These are phyloP conservation scores for Athelia psychrophila DNA, from an alignment of 1,284 basidiomycete genomes.

Conservation along the genomic window DNA sequence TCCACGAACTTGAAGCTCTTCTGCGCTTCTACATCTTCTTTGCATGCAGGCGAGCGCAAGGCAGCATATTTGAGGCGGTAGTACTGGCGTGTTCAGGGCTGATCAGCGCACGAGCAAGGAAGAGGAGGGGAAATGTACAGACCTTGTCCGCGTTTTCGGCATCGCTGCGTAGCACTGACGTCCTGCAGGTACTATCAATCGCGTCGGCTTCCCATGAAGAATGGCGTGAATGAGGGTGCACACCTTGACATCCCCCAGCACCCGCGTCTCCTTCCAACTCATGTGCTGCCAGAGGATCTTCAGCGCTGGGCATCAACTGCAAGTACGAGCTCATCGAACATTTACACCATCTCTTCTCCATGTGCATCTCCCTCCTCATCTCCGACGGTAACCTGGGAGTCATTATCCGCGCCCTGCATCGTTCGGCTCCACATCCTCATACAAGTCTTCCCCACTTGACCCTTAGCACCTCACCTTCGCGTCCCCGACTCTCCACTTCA, in stretches of 20 bases:
- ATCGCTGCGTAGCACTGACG: conserved; percentile 57
- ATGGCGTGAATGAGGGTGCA: no score
- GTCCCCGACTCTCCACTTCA: background rate
- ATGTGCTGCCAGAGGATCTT: background rate
- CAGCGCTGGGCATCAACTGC: no score
- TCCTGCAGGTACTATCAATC: conserved; percentile 41
- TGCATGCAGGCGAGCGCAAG: conserved; percentile 31
- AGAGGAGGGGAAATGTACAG: conserved; percentile 1
- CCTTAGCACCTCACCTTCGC: background rate
- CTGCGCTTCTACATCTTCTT: conserved; percentile 32
- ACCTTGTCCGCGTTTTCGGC: conserved; percentile 54
- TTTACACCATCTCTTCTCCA: background rate
- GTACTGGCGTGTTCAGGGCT: conserved; percentile 28
- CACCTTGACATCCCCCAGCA: background rate
- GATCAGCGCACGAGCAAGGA: background rate
- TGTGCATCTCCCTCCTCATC: no score
- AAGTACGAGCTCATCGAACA: no score
- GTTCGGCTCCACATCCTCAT: background rate
- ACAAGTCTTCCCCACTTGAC: background rate
- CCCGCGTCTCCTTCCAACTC: background rate
- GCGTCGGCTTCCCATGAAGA: no score
- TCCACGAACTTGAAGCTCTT: conserved; percentile 41
- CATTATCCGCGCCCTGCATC: no score
- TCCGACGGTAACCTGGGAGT: background rate
- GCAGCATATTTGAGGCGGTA: conserved; percentile 43